Base-by-base conservation (phyloP, 345 rosid genomes). In the Gossypium raimondii region DNA sequence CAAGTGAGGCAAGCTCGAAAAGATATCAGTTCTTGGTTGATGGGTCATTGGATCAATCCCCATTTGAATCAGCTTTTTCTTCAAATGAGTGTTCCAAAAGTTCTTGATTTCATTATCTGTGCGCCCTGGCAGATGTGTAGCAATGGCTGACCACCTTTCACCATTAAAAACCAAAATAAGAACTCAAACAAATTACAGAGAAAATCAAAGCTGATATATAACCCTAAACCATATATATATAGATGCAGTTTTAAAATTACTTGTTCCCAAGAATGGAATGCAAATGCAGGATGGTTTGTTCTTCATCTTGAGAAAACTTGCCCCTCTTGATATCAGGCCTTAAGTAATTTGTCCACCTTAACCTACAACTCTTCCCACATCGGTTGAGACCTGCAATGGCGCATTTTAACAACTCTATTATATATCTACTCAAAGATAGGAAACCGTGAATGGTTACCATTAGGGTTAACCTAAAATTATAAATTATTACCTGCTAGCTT, bases 281-380 rank as follows among this genome's bases (percentile, higher is more conserved):
- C 67, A 89, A 87, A 82, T 89, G 84, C 2, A 89, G 82, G 73
- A 89, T 89, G 14, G 86, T 83, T 58, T 86, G 87, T 79, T 89
- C 93, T 73, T 89, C 93, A 20, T 89, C 88, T 65, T 83, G 85
- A 71, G 93, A 84, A 77, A 89, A 87, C 73, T 87, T 86, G 1
- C 93, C 93, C 77, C 93, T 86, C 84, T 87, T 89, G 77, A 89
- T 87, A 71, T 87, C 93, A 44, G 93, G 93, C 77, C 90, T 84
- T 60, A 89, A 58, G 79, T 89, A 89, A 74, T 89, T 89, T 11
- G 89, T 87, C 93, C 93, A 89, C 78, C 93, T 84, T 25, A 89
- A 67, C 71, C 93, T 84, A 48, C 93, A 89, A 78, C 93, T 89
- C 81, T 89, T 89, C 59, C 93, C 90, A 72, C 90, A 87, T 80